Base-by-base conservation (phyloP, 805 yeast species). In the Myxozyma nipponensis region DNA sequence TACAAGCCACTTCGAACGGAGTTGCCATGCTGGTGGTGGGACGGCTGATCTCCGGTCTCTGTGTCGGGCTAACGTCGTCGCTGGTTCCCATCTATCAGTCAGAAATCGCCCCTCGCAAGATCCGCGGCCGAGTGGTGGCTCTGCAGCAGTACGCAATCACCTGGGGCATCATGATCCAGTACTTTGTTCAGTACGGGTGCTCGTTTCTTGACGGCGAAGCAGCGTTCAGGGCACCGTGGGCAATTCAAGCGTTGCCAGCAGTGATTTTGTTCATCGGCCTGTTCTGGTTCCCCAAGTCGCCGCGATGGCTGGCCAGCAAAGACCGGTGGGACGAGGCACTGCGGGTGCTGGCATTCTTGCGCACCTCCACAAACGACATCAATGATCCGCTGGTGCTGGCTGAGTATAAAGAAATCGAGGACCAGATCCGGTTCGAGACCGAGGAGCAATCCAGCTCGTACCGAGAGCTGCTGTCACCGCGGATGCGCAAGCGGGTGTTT, bases 141-240 rank as follows among this genome's bases (percentile, higher is more conserved):
- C 49, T 46, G 24, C 66, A 62, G 42, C 66, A 62, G 44, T 59
- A 58, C 44, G 64, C 66, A 22, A 52, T 66, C 42, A 67, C 68
- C 40, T 57, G 68, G 52, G 70, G 70, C 42, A 68, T 67, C 25
- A 46, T 66, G 17, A 52, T 57, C 26, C 63, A 66, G 35, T 66
- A 62, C 35, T 66, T 66, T 58, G 63, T 69, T 42, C 69, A 70
- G 37, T 69, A 68, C 46, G 73, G 71, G 23, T 50, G 72, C 66
- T 49, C 79, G 73, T 63, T 72, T 72, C 4, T 69, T 62, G 48
- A 65, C 75, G 24, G 59, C 64, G 19, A 70, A 71, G n/a, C 72
- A 36, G 75, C 85, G 42, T 84, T 84, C 77, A 74, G 90, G 61
- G 63, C 78, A 22, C 84, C 81, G 51, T 73, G 90, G 85, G 71